A percentile compares a stretch with the other conserved stretches of the same genome.
These are phyloP conservation scores for Periglandula ipomoeae DNA, from an alignment of 2,329 filamentous ascomycete species.

Conservation along the genomic window DNA sequence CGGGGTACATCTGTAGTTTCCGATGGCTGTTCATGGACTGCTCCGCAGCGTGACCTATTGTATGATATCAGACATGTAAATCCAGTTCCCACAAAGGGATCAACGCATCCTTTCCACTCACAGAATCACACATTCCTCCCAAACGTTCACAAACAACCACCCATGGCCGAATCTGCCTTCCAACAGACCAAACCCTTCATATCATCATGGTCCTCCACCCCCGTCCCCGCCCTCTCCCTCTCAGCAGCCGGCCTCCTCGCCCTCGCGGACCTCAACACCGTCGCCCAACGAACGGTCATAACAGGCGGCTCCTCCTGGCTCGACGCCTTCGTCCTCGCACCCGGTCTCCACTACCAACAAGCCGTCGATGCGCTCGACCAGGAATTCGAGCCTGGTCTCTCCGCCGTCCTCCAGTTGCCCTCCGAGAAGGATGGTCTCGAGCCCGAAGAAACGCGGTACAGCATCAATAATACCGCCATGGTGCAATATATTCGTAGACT, in stretches of 20 bases:
- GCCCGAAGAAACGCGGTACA: conserved; percentile 16
- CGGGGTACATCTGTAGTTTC: neutral
- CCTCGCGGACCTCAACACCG: conserved; percentile 48
- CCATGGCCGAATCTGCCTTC: neutral
- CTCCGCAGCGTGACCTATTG: too few species aligned
- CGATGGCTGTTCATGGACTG: neutral
- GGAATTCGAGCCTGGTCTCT: conserved; percentile 26
- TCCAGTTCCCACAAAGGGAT: neutral
- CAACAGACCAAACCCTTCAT: conserved; percentile 19
- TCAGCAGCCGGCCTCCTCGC: conserved; percentile 47
- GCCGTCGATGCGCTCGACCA: conserved; percentile 40
- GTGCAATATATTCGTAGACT: conserved; percentile 33
- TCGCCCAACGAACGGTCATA: conserved; percentile 46
- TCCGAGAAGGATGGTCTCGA: neutral
- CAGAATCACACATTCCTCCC: too few species aligned
- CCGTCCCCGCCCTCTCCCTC: conserved; percentile 35
- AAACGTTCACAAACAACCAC: neutral
- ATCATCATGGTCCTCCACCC: conserved; percentile 33
- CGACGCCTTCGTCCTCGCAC: conserved; percentile 48
- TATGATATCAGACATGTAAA: neutral
- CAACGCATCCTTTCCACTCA: neutral
- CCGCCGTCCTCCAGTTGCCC: conserved; percentile 10
- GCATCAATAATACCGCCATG: conserved; percentile 42
- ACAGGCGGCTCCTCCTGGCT: conserved; percentile 47
- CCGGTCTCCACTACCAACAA: conserved; percentile 53